These are phyloP conservation scores for Cudoniella acicularis DNA, from an alignment of 495 filamentous ascomycete species.

Conservation along the genomic window DNA sequence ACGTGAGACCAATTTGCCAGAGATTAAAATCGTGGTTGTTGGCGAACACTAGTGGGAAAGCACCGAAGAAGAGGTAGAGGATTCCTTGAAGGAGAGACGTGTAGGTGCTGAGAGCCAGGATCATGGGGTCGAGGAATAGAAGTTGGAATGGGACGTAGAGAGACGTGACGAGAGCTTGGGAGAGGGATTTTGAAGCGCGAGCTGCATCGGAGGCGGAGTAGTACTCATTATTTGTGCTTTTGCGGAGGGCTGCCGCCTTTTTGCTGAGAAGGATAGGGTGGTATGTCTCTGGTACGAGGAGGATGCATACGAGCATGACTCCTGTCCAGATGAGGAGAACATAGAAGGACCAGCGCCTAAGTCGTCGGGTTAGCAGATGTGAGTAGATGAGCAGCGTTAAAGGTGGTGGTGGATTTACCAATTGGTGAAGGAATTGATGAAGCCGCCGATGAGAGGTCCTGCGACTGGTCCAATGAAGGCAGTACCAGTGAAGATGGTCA, in stretches of 20 bases:
- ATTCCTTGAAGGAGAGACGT: constrained; percentile 82
- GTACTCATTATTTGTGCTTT: constrained; percentile 77
- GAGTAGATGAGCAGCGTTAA: not conserved
- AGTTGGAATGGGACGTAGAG: constrained; percentile 80
- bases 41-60: constrained; percentile 82
- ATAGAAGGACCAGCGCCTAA: constrained; percentile 83
- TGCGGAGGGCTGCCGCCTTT: constrained; percentile 70
- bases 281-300: constrained; percentile 91
- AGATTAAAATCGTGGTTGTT: constrained; percentile 74
- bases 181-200: constrained; percentile 72
- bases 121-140: constrained; percentile 83
- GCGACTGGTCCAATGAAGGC: constrained; percentile 73
- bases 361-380: not conserved
- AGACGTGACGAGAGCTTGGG: constrained; percentile 63
- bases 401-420: constrained; percentile 36
- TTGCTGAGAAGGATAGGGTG: constrained; percentile 70
- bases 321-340: constrained; percentile 78
- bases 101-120: constrained; percentile 75
- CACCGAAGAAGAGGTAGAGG: constrained; percentile 93
- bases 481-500: constrained; percentile 61
- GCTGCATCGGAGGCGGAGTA: too few species aligned
- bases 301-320: constrained; percentile 55
- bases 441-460: constrained; percentile 54
- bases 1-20: constrained; percentile 78
- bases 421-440: constrained; percentile 67